Base-by-base conservation (phyloP, 306 rosid genomes). In the Arachis hypogaea region DNA sequence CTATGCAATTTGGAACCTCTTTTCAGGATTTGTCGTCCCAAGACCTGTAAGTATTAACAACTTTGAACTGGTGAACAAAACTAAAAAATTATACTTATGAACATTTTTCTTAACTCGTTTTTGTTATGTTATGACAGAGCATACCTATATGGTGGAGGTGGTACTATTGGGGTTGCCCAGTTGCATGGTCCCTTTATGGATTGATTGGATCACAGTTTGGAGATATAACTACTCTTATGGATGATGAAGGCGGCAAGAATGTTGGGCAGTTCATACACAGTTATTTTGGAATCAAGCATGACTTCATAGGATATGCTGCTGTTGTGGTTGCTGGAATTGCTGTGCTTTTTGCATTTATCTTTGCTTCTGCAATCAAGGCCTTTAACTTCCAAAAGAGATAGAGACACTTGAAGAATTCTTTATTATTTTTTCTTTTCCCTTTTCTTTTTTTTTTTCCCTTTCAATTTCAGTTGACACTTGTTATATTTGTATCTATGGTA, bases 131-230 rank as follows among this genome's bases (percentile, higher is more conserved):
- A 52, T 68, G 62, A 70, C 73, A 58, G 80, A 71, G 30, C 41
- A 81, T 81, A 3, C 85, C 97, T 1, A 45, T 87, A 5, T 92
- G 97, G 97, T 92, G 97, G 97, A 83, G 86, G 62, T 92, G 97
- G 97, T 92, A 89, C 77, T 87, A 89, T 30, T 89, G 97, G 96
- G 76, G 66, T 4, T 87, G 96, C 63, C 97, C 97, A 1, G 79
- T 89, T 29, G 90, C 91, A 4, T 89, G 97, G 97, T 89, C 84
- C 6, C 47, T 89, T 46, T 89, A 92, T 63, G 97, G 97, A 78
- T 72, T 92, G 84, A 49, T 87, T 59, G 89, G 74, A 71, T 89
- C 97, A 47, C 96, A 92, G 61, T 92, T 71, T 56, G 89, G 83
- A 70, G 87, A 87, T 12, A 4, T 72, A 4, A 50, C 14, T 4